Base-by-base conservation (phyloP, 1,139 yeast species). In the Saccharomycopsis crataegensis region DNA sequence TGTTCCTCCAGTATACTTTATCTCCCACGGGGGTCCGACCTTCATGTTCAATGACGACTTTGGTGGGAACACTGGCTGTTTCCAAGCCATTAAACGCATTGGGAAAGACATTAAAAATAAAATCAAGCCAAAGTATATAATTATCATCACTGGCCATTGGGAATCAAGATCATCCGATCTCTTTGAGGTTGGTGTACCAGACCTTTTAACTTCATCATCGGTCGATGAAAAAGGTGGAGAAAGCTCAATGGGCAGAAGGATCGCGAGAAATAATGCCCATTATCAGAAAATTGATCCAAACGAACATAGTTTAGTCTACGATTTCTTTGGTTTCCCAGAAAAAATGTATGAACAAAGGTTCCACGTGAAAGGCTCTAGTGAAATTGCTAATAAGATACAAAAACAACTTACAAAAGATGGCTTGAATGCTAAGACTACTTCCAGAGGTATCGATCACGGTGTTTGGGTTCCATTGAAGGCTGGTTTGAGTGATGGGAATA, bases 21-120 rank as follows among this genome's bases (percentile, higher is more conserved):
- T 85, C 52, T 80, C 88, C 38, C 94, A 86, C 67, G 94, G 94
- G 2, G 91, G 90, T 1, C 94, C 94, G 3, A 80, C 83, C 1
- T 83, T 86, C 65, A 78, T 83, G 74, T 77, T 82, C 61, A 66
- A 70, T 28, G 68, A 67, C 37, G 67, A 66, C 40, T 59, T 64
- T 47, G 74, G 75, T 31, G 77, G 82, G 2, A 77, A 82, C 58
- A 59, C 60, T 12, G 86, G 86, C 3, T 91, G 93, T 0, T 83
- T 77, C 72, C 69, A 72, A n/a, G 70, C 70, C 4, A 71, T 82
- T 8, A 67, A 71, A 48, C 60, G 66, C 22, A 58, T 83, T 16
- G 94, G 94, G 1, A 60, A 65, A 22, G 68, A 69, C 41, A 80
- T 86, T 58, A 73, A 72, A 53, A 62, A 69, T 1, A 65, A 63